Base-by-base conservation (phyloP, 805 yeast species). In the Yarrowia phangngaensis region DNA sequence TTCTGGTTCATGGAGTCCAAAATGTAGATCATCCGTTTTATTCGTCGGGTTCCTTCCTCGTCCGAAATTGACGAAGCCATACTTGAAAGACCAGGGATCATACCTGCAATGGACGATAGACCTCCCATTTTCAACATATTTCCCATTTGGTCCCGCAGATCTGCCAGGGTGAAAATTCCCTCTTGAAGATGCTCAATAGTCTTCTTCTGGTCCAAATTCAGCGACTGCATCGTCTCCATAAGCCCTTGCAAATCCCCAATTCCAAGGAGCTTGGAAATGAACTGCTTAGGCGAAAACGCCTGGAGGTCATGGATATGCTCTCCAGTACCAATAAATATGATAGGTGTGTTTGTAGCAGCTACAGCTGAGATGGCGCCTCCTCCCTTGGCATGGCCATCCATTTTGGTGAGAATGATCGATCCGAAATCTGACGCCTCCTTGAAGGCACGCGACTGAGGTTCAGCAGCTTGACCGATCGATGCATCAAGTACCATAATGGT, bases 291-390 rank as follows among this genome's bases (percentile, higher is more conserved):
- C 17, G 92, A 82, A 64, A 90, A 90, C 38, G 84, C 78, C 66
- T 92, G 98, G 53, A 90, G 75, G 64, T 90, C 97, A 50, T 83
- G 84, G 27, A 89, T 84, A 62, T 92, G 98, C 66, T 90, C 98
- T 63, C 98, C 98, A 3, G 97, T 90, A 76, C 98, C 98, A 52
- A 90, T 92, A 62, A 90, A 90, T 7, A 84, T 85, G 57, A 90
- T 83, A 6, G 98, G 98, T 0, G 97, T 92, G 50, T 84, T 75
- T 2, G 97, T 90, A 2, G 96, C 92, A 2, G 98, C 98, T 49
- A 90, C 97, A 0, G 98, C 98, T 29, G 96, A 87, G 49, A 90
- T 89, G 22, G 98, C 98, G 72, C 98, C 98, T 69, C 98, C 98
- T 65, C 98, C 98, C 68, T 84, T 90, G 28, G 97, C 98, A 61